Percentiles rank a stretch among this genome's conserved stretches.
These are phyloP conservation scores for Scytalidium lignicola DNA, from an alignment of 2,329 filamentous ascomycete genomes.

Conservation along the genomic window DNA sequence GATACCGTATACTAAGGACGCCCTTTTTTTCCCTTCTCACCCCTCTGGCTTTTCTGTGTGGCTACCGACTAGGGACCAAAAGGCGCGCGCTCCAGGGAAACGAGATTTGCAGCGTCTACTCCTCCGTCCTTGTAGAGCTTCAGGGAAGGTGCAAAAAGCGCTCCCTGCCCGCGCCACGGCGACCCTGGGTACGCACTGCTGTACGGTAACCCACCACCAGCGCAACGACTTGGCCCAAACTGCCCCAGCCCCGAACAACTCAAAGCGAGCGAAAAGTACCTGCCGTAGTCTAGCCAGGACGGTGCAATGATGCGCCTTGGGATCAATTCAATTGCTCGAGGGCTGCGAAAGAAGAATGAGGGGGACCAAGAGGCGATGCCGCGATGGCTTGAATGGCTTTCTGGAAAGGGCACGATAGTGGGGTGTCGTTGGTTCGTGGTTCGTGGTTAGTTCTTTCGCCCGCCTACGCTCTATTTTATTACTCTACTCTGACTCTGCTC, in stretches of 20 bases:
- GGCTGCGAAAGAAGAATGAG: not conserved
- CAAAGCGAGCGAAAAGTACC: not conserved
- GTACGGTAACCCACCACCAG: not conserved
- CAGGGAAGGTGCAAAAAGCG: not conserved
- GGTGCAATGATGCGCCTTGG: not conserved
- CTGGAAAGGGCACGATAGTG: not conserved
- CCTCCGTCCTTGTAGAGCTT: no score
- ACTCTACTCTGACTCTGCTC: no score
- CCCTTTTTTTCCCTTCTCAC: not conserved
- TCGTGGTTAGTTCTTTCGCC: no score
- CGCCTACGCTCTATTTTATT: no score
- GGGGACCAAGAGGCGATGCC: not conserved
- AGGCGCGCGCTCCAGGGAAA: not conserved
- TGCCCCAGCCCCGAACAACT: not conserved
- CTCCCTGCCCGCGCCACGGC: not conserved
- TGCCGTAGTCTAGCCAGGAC: not conserved
- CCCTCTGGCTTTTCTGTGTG: not conserved
- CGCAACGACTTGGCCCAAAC: not conserved
- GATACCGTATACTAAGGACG: no score
- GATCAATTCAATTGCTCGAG: not conserved
- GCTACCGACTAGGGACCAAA: not conserved
- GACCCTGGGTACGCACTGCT: not conserved
- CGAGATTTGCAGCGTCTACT: not conserved
- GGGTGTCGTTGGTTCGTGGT: not conserved
- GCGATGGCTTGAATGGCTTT: not conserved